Conservation (phyloP, 1,284 basidiomycete species). For the Pseudozyma sp. region DNA sequence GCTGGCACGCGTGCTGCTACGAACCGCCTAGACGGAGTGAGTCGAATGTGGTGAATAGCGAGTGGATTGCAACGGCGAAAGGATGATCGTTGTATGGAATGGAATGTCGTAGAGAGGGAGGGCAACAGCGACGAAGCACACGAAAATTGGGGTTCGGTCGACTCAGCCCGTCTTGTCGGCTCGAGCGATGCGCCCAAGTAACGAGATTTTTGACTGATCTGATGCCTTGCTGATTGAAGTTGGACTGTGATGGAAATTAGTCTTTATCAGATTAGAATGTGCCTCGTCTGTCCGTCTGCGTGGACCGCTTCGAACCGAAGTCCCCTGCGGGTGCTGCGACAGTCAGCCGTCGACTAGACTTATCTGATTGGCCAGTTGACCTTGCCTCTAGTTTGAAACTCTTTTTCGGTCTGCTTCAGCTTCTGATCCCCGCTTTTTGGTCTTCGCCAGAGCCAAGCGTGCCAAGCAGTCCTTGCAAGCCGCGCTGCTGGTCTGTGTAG, state of each 20-base stretch:
- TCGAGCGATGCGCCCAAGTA: not conserved
- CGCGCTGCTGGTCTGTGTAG: too few relatives aligned
- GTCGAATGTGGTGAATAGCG: too few relatives aligned
- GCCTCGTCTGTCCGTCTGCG: not conserved
- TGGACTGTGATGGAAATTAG: not conserved
- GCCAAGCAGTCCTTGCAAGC: too few relatives aligned
- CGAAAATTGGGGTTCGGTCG: constrained; percentile 1
- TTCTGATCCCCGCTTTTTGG: not conserved
- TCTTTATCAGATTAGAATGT: constrained; percentile 27
- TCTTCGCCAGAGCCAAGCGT: not conserved
- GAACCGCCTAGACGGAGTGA: too few relatives aligned
- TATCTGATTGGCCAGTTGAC: constrained; percentile 20
- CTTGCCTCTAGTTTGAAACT: not conserved
- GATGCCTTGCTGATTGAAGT: constrained; percentile 4
- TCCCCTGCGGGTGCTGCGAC: not conserved
- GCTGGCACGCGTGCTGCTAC: too few relatives aligned
- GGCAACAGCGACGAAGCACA: not conserved
- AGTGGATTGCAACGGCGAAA: too few relatives aligned
- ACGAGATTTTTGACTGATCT: constrained; percentile 9
- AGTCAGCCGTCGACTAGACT: constrained; percentile 1
- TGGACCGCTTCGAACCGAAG: not conserved
- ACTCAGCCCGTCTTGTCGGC: constrained; percentile 11
- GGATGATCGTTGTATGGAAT: not conserved
- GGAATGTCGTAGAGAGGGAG: not conserved
- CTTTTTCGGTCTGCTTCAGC: not conserved